Base-by-base conservation (phyloP, 1,284 basidiomycete genomes). In the Ganoderma leucocontextum region DNA sequence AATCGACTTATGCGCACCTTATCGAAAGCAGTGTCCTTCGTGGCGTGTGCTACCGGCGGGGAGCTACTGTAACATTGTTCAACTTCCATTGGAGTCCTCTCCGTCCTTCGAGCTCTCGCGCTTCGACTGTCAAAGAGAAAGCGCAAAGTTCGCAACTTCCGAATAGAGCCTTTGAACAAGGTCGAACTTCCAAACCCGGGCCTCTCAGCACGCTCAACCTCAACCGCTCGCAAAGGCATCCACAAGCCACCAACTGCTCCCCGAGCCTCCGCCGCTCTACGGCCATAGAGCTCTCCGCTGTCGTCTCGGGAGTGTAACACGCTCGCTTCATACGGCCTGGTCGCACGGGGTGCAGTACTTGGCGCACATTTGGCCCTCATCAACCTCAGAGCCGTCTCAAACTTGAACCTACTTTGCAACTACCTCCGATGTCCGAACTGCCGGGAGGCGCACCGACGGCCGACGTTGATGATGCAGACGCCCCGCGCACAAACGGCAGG, bases 1-100 rank as follows among this genome's bases (percentile, higher is more conserved):
- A n/a, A 39, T 58, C 35, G n/a, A 58, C 36, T 38, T 33, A 7
- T 22, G 3, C n/a, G 36, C 35, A 22, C 57, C 19, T 38, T 36
- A 36, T 19, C 17, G 33, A 58, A 58, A 19, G 55, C 55, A 58
- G 55, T 58, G 57, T 58, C 57, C 57, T 58, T 39, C 38, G 57
- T 58, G 36, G 36, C 36, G 57, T 38, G 47, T 49, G 22, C 22
- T 25, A 58, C 8, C 6, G 17, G 25, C 33, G 33, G 29, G 25
- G 25, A 15, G 55, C 35, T 57, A 29, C 29, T 29, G 29, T 29
- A 29, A 53, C 19, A 58, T 58, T 35, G n/a, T 25, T 49, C 47
- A 17, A 57, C 55, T 36, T 38, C 55, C 1, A 38, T 25, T 22
- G 55, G 33, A 36, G 33, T 57, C 33, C 35, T 35, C 55, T 57